Percentiles rank a stretch among this genome's conserved stretches.
Evolutionary conservation across 1,284 basidiomycete species (phyloP).

Genomic region (Cryptococcus hybrid): DNA sequence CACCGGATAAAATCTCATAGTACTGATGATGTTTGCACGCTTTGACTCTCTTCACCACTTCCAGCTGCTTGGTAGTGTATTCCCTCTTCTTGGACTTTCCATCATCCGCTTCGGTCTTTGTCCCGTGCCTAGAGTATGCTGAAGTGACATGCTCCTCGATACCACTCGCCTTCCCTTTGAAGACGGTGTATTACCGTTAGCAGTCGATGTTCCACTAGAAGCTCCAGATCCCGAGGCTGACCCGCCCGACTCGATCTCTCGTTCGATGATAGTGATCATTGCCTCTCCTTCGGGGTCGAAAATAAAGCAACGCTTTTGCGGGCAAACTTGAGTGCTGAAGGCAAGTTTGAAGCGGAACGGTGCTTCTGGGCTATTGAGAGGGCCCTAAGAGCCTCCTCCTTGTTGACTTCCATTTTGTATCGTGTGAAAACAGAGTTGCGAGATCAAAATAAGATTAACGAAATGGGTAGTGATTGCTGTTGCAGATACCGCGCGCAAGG

Average conservation of each 20-base stretch:
- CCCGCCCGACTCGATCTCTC: slow-evolving; percentile 41
- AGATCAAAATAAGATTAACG: no score
- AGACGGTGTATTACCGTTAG: slow-evolving; percentile 7
- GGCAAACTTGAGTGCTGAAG: slow-evolving; percentile 83
- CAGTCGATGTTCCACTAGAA: background rate
- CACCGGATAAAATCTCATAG: slow-evolving; percentile 79
- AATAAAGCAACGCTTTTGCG: slow-evolving; percentile 85
- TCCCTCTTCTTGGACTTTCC: slow-evolving; percentile 62
- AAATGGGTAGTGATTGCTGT: no score
- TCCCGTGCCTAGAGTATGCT: slow-evolving; percentile 24
- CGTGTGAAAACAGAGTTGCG: no score
- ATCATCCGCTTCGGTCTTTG: slow-evolving; percentile 4
- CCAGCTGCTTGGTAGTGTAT: slow-evolving; percentile 80
- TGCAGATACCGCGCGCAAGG: no score
- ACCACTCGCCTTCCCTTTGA: slow-evolving; percentile 35
- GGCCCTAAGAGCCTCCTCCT: slow-evolving; percentile 80
- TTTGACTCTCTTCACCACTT: slow-evolving; percentile 82
- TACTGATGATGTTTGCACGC: slow-evolving; percentile 85
- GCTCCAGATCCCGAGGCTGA: slow-evolving; percentile 2
- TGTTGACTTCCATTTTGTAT: slow-evolving; percentile 75
- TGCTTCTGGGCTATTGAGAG: slow-evolving; percentile 73
- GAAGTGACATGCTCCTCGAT: slow-evolving; percentile 49
- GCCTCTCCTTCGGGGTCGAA: slow-evolving; percentile 66
- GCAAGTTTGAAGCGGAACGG: slow-evolving; percentile 65
- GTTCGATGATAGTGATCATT: slow-evolving; percentile 48